Evolutionary conservation across 2,329 filamentous ascomycete genomes (phyloP).

Genomic region (Domatiomyces globalis): DNA sequence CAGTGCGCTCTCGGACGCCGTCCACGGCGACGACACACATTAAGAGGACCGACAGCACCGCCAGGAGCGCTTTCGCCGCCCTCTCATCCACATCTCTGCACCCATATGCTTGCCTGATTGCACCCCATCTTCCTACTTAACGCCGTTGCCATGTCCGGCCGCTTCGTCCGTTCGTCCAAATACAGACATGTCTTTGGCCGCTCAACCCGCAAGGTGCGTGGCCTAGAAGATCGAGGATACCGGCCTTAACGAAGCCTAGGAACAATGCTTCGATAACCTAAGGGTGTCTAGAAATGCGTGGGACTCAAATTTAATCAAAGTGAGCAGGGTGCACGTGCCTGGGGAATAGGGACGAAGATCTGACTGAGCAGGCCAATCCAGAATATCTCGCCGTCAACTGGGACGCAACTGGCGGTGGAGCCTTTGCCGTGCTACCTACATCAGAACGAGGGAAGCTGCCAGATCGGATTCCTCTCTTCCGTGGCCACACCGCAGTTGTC

Average conservation of each 20-base stretch:
- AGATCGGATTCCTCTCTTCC: constrained; percentile 85
- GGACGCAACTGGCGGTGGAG: constrained; percentile 89
- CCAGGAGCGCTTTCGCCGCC: not conserved
- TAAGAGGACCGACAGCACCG: not conserved
- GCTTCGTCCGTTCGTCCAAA: constrained; percentile 60
- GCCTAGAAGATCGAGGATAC: constrained; percentile 3
- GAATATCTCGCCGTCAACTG: constrained; percentile 96
- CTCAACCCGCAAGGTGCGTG: constrained; percentile 61
- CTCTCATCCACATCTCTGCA: not conserved
- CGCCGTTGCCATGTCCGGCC: constrained; percentile 44
- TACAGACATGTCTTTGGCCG: constrained; percentile 95
- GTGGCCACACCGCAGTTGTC: constrained; percentile 88
- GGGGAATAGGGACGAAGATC: constrained; percentile 17
- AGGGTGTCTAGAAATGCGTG: constrained; percentile 96
- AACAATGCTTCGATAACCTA: constrained; percentile 97
- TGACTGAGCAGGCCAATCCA: constrained; percentile 60
- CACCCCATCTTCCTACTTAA: not conserved
- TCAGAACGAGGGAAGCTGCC: constrained; percentile 80
- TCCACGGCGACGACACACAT: not conserved
- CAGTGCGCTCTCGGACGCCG: not conserved
- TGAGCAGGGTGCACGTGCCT: constrained; percentile 32
- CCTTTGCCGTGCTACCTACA: constrained; percentile 89
- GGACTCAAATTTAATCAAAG: constrained; percentile 98
- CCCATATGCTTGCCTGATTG: not conserved
- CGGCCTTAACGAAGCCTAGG: constrained; percentile 34